Percentiles rank a stretch among this genome's conserved stretches.
These are phyloP conservation scores for Auricularia cornea DNA, from an alignment of 768 basidiomycete genomes.

Conservation along the genomic window DNA sequence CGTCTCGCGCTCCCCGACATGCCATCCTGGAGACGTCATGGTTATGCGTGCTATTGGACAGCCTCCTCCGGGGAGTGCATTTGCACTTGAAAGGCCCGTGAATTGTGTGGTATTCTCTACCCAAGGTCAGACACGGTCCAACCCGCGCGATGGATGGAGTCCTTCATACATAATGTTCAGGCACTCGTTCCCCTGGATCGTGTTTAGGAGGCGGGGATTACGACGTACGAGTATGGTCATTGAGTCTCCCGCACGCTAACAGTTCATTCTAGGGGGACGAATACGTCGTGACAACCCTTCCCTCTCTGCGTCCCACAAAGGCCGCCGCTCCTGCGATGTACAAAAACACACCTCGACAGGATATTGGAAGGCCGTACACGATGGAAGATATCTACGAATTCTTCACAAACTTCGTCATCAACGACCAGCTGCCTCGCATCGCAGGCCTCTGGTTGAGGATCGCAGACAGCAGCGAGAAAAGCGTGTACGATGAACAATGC, in stretches of 20 bases:
- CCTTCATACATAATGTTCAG: not conserved
- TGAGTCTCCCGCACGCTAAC: constrained; percentile 2
- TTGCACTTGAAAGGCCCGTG: constrained; percentile 39
- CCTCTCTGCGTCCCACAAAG: constrained; percentile 11
- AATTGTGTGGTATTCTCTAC: constrained; percentile 27
- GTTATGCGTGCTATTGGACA: constrained; percentile 48
- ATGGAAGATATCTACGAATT: constrained; percentile 63
- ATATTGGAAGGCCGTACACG: constrained; percentile 17
- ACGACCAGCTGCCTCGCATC: constrained; percentile 40
- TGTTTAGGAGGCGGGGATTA: constrained; percentile 65
- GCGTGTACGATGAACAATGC: constrained; percentile 47
- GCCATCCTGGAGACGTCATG: constrained; percentile 62
- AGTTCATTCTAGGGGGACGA: constrained; percentile 11
- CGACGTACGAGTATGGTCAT: constrained; percentile 45
- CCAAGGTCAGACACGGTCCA: not conserved
- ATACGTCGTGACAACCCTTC: not conserved
- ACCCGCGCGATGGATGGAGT: not conserved
- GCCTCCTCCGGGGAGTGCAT: constrained; percentile 44
- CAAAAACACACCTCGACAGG: constrained; percentile 17
- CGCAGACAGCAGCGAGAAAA: constrained; percentile 43
- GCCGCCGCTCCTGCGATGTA: constrained; percentile 39
- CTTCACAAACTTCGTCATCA: constrained; percentile 58
- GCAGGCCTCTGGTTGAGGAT: constrained; percentile 56
- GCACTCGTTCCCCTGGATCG: constrained; percentile 19
- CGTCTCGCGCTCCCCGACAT: constrained; percentile 57